Evolutionary conservation across 2,329 filamentous ascomycete species (phyloP), one percentile per base, ranked within the genome.

Genomic region (Dactylellina drechsleri): DNA sequence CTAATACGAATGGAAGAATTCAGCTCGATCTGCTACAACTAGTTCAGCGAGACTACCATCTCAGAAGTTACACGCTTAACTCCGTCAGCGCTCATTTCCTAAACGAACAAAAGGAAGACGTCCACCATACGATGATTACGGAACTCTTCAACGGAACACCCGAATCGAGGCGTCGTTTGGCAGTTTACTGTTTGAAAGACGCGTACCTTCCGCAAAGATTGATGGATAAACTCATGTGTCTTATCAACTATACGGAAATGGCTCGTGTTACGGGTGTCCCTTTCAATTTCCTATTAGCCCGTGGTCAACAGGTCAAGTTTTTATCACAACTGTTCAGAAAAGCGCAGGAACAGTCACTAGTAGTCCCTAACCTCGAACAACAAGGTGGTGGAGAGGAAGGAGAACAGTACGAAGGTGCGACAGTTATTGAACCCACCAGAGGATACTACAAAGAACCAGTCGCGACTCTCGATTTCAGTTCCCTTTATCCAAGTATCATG

Each of bases 221-320:
- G 60, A 93, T 99, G 89, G 95, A 99, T 81, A 99, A 99, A 82
- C 85, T 99, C 26, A 98, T 96, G 81, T 98, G 95, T 83, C 85
- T 99, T n/a, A 91, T 97, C 83, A 99, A 99, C 81, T 98, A 98
- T 80, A 98, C 95, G 0, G 95, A 99, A 83, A 99, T 99, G 95
- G 94, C 95, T 70, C 95, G 95, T 88, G 95, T 99, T 83, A 99
- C 96, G 26, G 95, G 95, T 79, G 94, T 99, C 3, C 95, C 95
- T 0, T 99, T 99, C 85, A 98, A 97, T 81, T 96, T 91, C 80
- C 86, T 99, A 52, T 86, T 99, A 1, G 89, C 95, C 23, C 89
- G 93, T 80, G 95, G 95, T 52, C 95, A 99, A 82, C 96, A 99
- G 82, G 90, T 99, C 81, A 97, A 97, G 80, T 99, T 99, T 83